phyloP scores from a whole-genome alignment of 1,284 basidiomycete species.

The Cystobasidiaceae sp. region DNA sequence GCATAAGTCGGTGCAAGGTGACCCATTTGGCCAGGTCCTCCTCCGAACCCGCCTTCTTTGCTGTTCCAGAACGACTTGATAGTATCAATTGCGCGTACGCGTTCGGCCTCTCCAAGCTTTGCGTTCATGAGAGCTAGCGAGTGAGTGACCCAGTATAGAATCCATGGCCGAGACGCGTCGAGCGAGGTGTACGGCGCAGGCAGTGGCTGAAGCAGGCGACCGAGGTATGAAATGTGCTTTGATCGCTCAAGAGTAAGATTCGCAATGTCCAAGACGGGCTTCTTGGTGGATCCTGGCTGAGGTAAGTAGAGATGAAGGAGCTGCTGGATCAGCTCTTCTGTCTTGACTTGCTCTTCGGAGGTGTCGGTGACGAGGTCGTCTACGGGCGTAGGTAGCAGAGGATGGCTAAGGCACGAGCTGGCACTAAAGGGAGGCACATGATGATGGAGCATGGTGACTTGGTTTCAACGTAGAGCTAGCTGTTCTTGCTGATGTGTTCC shows the following conservation, averaged over 20 bases:
- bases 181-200: constrained; percentile 55
- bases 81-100: constrained; percentile 68
- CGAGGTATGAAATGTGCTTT: constrained; percentile 63
- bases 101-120: constrained; percentile 65
- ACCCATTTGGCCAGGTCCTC: constrained; percentile 79
- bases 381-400: constrained; percentile 18
- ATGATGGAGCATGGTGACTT: not conserved
- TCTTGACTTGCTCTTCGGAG: constrained; percentile 60
- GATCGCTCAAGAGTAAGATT: constrained; percentile 53
- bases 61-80: constrained; percentile 56
- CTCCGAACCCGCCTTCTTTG: constrained; percentile 74
- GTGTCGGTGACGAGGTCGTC: constrained; percentile 61
- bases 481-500: not conserved
- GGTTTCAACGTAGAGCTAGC: not conserved
- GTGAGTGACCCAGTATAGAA: constrained; percentile 85
- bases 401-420: not conserved
- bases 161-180: constrained; percentile 88
- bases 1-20: constrained; percentile 92
- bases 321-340: constrained; percentile 59
- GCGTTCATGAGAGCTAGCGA: constrained; percentile 70
- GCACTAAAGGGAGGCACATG: not conserved
- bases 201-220: constrained; percentile 46
- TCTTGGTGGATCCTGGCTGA: not conserved
- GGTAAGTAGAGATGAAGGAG: constrained; percentile 48
- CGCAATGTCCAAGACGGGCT: constrained; percentile 30